Evolutionary conservation across 306 rosid genomes (phyloP), one percentile per base, ranked within the genome.

Genomic region (Pyrus bretschneideri): DNA sequence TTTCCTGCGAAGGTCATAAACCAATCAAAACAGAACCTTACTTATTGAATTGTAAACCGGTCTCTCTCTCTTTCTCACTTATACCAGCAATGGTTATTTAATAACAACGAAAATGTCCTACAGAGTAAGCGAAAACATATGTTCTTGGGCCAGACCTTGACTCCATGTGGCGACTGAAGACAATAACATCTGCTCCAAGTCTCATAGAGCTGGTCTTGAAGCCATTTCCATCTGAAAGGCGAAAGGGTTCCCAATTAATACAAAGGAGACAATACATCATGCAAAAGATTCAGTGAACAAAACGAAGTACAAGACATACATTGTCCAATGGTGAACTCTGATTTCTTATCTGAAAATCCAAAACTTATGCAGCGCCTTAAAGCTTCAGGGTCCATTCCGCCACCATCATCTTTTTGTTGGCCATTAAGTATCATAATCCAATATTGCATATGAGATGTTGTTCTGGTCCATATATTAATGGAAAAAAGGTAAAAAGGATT

Each of bases 151-250:
- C 30, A 71, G 69, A 92, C 98, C 95, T 78, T 44, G 90, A 74
- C 67, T 79, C 81, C 45, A 49, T n/a, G 78, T 86, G 88, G 46
- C 93, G 84, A 72, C 95, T 92, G 78, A 95, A 92, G 78, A 95
- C 96, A 72, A 95, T 84, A 72, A 74, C 98, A 86, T 95, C 97
- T 58, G 93, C 95, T 83, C 98, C 97, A 84, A 95, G 96, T 89
- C 98, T 90, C 98, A 95, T 92, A 40, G 81, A 92, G 71, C 97
- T 90, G 59, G 98, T 92, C 83, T 95, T 95, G 86, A 95, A 92
- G 78, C 98, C 98, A 86, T 95, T 95, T 83, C 98, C 98, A 87
- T 95, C 98, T 95, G 87, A 70, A 80, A 85, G 44, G 81, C 73
- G 70, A 78, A 73, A 88, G 86, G 46, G 73, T 60, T 46, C 79